Conservation (phyloP, 495 filamentous ascomycete species). For the Neurospora sp. region DNA sequence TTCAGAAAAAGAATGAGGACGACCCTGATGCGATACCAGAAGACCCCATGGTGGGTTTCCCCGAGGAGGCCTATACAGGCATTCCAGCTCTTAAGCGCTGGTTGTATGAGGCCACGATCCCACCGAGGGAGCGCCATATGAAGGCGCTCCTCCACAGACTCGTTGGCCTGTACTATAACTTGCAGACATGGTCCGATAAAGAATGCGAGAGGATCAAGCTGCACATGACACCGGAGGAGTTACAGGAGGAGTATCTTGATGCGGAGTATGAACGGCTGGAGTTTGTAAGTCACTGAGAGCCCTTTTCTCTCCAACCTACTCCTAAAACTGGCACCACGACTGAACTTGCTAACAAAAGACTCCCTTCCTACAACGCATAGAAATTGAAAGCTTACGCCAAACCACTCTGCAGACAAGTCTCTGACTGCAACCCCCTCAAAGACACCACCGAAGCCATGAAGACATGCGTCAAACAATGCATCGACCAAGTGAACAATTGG, state of each 20-base stretch:
- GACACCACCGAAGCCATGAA: neutral
- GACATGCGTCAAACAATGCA: neutral
- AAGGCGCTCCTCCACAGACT: constrained; percentile 8
- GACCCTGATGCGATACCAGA: neutral
- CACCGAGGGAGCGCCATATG: constrained; percentile 7
- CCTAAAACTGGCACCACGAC: neutral
- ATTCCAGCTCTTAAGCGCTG: constrained; percentile 13
- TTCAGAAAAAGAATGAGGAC: neutral
- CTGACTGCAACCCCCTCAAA: neutral
- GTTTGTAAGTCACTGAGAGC: too few relatives aligned
- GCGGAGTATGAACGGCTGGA: neutral
- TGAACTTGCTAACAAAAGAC: neutral
- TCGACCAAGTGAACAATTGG: constrained; percentile 4
- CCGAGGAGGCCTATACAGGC: constrained; percentile 10
- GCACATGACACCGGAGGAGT: neutral
- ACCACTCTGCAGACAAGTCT: neutral
- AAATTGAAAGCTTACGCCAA: neutral
- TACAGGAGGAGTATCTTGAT: neutral
- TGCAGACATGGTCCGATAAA: constrained; percentile 10
- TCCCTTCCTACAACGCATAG: neutral
- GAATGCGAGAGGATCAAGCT: neutral
- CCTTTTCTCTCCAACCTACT: too few relatives aligned
- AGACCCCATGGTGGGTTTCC: constrained; percentile 7
- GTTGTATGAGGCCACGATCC: constrained; percentile 8
- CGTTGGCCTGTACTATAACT: constrained; percentile 3